Conservation (phyloP, 768 basidiomycete genomes). For the Lentinula boryana region DNA sequence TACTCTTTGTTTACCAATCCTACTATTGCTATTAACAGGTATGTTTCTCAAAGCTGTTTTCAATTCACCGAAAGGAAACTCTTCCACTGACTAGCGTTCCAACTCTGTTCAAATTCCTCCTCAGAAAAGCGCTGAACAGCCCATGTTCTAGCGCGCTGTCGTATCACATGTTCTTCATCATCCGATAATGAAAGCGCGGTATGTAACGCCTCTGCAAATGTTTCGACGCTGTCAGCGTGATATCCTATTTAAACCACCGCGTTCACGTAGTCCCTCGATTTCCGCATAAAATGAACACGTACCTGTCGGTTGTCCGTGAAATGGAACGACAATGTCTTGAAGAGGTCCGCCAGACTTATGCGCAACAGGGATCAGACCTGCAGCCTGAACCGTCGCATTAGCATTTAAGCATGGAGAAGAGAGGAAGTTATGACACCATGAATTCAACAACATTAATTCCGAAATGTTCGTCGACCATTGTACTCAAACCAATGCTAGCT, state of each 20-base stretch:
- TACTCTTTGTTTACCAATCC: too few species aligned
- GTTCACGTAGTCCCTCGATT: background rate
- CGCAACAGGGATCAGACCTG: slow-evolving; percentile 86
- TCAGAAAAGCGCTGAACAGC: slow-evolving; percentile 73
- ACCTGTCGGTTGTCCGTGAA: slow-evolving; percentile 67
- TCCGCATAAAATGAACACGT: slow-evolving; percentile 5
- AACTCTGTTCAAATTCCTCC: slow-evolving; percentile 72
- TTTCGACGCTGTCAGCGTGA: slow-evolving; percentile 62
- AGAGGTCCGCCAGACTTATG: slow-evolving; percentile 93
- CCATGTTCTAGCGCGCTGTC: slow-evolving; percentile 62
- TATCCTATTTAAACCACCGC: slow-evolving; percentile 44
- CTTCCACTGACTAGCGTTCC: slow-evolving; percentile 61
- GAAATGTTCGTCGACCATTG: slow-evolving; percentile 98
- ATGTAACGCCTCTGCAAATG: slow-evolving; percentile 66
- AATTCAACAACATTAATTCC: slow-evolving; percentile 98
- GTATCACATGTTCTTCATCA: slow-evolving; percentile 53
- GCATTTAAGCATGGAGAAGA: background rate
- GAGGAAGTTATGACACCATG: slow-evolving; percentile 56
- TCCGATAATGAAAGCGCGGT: slow-evolving; percentile 50
- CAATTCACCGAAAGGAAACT: slow-evolving; percentile 13
- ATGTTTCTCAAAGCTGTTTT: background rate
- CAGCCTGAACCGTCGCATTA: slow-evolving; percentile 52
- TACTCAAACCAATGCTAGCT: slow-evolving; percentile 84
- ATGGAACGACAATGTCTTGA: slow-evolving; percentile 85
- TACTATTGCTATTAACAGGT: too few species aligned